Evolutionary conservation across 2,329 filamentous ascomycete genomes (phyloP), one percentile per base, ranked within the genome.

Genomic region (Pezicula radicicola): DNA sequence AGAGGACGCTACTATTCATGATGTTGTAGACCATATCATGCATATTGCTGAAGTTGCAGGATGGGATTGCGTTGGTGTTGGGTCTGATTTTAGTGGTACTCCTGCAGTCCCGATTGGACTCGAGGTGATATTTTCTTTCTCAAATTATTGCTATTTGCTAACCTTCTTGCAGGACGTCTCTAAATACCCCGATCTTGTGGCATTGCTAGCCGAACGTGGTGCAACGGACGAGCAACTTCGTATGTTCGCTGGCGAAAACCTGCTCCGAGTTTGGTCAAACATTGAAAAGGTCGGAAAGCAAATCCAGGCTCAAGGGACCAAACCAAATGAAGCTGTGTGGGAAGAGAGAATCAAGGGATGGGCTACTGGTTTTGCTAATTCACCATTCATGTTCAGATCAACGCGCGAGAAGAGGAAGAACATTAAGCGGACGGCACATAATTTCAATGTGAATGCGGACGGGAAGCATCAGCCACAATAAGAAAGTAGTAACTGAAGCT

Each of bases 61-160:
- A 1, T 88, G 84, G 60, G 78, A 84, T 46, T 75, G 86, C 64
- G 81, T 88, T n/a, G 84, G 84, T 0, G 66, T 88, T 9, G 85
- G 84, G 0, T 82, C 79, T 27, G 85, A 88, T 62, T 88, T 83
- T 59, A 84, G 87, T 60, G 84, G 59, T 5, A 80, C 80, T 46
- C 65, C 68, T 1, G 64, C 52, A 10, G 78, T 77, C 3, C 83
- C 84, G 0, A 62, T 64, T 18, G 84, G 84, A 0, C 25, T 49
- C 12, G 35, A 49, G 21, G 35, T 49, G 28, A 41, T n/a, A 4
- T 21, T 5, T 44, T 13, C 3, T 44, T 9, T 28, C 15, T 25
- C 4, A 9, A 9, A 8, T 21, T 3, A 16, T 27, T 21, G 21
- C 3, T 27, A 19, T 44, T 19, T 9, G 6, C 21, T 27, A 13